These are phyloP conservation scores for Xerocomellus amylosporus DNA, from an alignment of 768 basidiomycete genomes.

Conservation along the genomic window DNA sequence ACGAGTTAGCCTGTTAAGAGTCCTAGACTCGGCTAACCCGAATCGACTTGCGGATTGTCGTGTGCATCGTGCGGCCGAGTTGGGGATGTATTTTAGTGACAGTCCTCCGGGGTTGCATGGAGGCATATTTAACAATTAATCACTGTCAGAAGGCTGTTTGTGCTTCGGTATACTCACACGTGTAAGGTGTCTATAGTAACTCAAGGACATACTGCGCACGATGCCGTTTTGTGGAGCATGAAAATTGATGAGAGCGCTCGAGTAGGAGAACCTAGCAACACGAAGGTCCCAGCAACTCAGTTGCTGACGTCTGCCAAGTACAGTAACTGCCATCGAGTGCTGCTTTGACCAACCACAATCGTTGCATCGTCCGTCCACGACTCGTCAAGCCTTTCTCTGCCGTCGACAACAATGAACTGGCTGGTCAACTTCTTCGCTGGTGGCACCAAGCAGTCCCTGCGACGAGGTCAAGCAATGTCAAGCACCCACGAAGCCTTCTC, in stretches of 20 bases:
- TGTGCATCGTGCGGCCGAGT: too few relatives aligned
- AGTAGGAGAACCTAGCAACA: neutral
- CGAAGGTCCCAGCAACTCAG: neutral
- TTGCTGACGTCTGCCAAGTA: neutral
- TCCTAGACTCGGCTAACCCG: too few relatives aligned
- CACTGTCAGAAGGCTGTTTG: neutral
- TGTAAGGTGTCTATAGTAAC: conserved; percentile 5
- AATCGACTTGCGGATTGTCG: too few relatives aligned
- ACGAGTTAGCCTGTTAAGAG: too few relatives aligned
- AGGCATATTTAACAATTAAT: conserved; percentile 4
- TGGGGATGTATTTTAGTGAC: neutral
- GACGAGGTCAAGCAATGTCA: conserved; percentile 65
- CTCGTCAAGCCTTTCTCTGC: conserved; percentile 2
- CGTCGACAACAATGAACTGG: conserved; percentile 61
- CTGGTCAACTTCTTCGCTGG: conserved; percentile 61
- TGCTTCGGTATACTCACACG: neutral
- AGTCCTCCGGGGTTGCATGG: neutral
- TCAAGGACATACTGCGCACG: conserved; percentile 2
- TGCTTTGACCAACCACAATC: conserved; percentile 11
- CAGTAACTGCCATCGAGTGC: neutral
- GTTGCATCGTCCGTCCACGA: neutral
- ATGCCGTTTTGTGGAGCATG: conserved; percentile 19
- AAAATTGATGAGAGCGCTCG: conserved; percentile 5
- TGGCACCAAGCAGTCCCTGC: conserved; percentile 44
- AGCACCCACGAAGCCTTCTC: conserved; percentile 89